These are phyloP conservation scores for Starmerella bombi DNA, from an alignment of 805 yeast genomes.

Conservation along the genomic window DNA sequence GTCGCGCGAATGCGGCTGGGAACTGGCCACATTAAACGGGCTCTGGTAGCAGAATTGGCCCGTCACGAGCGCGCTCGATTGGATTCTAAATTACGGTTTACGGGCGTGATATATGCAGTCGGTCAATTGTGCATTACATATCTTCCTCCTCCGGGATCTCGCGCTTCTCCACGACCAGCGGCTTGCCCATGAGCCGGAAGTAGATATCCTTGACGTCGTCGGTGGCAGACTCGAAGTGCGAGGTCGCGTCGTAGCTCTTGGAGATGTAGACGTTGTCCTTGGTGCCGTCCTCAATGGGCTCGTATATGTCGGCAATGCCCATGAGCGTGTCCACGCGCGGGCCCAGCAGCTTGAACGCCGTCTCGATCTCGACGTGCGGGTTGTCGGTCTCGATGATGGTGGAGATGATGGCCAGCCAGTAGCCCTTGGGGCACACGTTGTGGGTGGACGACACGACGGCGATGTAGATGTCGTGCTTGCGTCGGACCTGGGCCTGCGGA, in stretches of 20 bases:
- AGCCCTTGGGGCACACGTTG: conserved; percentile 78
- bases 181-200: conserved; percentile 82
- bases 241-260: conserved; percentile 81
- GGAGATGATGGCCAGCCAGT: conserved; percentile 84
- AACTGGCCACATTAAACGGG: too few species aligned
- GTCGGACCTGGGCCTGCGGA: conserved; percentile 88
- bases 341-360: conserved; percentile 86
- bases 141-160: conserved; percentile 52
- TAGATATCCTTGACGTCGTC: conserved; percentile 94
- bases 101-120: too few species aligned
- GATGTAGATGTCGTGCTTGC: conserved; percentile 88
- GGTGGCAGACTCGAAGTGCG: conserved; percentile 91
- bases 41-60: too few species aligned
- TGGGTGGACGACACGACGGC: conserved; percentile 84
- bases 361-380: conserved; percentile 83
- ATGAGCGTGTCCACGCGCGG: conserved; percentile 66
- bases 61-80: too few species aligned
- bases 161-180: conserved; percentile 72
- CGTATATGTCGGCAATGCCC: conserved; percentile 87
- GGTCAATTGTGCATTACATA: conserved; percentile 7
- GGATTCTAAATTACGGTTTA: too few species aligned
- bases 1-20: too few species aligned
- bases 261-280: conserved; percentile 69
- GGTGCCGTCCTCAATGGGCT: conserved; percentile 74
- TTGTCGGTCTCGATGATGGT: conserved; percentile 86